Conservation (phyloP, 176 grass and related monocot genomes). For the Miscanthus lutarioriparius region DNA sequence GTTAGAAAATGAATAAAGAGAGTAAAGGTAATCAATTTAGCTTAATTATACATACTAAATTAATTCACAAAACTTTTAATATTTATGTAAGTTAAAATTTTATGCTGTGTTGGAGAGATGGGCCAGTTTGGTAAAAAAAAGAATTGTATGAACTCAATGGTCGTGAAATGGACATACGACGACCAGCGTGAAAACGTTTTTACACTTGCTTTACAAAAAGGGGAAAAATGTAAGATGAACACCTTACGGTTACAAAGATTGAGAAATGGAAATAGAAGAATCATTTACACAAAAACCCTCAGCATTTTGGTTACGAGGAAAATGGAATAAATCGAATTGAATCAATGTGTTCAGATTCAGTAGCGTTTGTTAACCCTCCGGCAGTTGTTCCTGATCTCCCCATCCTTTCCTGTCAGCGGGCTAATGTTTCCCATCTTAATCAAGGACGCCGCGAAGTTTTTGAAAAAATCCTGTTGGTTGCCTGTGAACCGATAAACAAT, state of each 20-base stretch:
- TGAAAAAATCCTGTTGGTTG: conserved; percentile 41
- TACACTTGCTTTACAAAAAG: not conserved
- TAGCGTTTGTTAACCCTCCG: conserved; percentile 42
- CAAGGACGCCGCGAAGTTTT: conserved; percentile 44
- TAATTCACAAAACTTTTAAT: too few relatives aligned
- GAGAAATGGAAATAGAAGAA: too few relatives aligned
- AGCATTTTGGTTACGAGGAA: not conserved
- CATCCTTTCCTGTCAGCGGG: conserved; percentile 31
- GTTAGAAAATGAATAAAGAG: too few relatives aligned
- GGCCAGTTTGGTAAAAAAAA: not conserved
- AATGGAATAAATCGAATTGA: not conserved
- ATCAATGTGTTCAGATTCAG: not conserved
- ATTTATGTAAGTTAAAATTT: not conserved
- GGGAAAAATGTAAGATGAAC: not conserved
- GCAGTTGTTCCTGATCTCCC: conserved; percentile 55
- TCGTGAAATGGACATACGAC: too few relatives aligned
- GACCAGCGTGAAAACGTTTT: not conserved
- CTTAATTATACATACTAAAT: too few relatives aligned
- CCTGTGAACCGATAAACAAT: conserved; percentile 33
- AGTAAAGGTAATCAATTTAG: too few relatives aligned
- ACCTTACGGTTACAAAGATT: too few relatives aligned
- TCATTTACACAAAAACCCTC: too few relatives aligned
- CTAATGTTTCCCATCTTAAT: conserved; percentile 67
- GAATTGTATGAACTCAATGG: not conserved
- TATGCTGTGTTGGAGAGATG: not conserved